Conservation (phyloP, 1,139 yeast species). For the Yamadazyma taylorii region DNA sequence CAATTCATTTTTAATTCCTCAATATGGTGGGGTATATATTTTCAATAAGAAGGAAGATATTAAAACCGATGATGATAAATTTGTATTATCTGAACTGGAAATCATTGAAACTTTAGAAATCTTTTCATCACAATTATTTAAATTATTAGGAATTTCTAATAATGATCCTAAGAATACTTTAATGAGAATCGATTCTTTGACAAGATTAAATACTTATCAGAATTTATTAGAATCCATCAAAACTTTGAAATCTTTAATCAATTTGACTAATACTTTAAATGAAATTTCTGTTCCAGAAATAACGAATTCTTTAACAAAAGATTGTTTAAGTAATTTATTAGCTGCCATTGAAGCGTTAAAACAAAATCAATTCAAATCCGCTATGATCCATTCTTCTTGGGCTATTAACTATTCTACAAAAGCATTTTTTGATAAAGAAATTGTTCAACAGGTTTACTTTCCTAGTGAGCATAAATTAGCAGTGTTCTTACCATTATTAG, state of each 20-base stretch:
- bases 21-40: conserved; percentile 79
- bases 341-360: conserved; percentile 30
- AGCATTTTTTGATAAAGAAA: conserved; percentile 90
- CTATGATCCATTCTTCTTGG: conserved; percentile 54
- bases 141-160: conserved; percentile 61
- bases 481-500: conserved; percentile 83
- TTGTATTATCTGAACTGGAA: conserved; percentile 40
- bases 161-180: conserved; percentile 49
- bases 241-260: conserved; percentile 67
- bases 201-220: conserved; percentile 55
- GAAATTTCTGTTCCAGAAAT: conserved; percentile 80
- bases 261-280: conserved; percentile 65
- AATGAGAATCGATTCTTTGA: conserved; percentile 64
- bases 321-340: conserved; percentile 36
- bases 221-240: conserved; percentile 53
- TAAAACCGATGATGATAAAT: conserved; percentile 19
- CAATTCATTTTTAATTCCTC: conserved; percentile 79
- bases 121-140: conserved; percentile 74
- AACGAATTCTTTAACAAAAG: conserved; percentile 51
- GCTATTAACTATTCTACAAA: conserved; percentile 61
- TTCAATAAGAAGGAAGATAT: conserved; percentile 41
- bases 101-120: conserved; percentile 61
- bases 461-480: conserved; percentile 96
- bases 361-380: conserved; percentile 37
- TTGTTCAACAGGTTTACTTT: conserved; percentile 92